phyloP scores from a whole-genome alignment of 345 rosid genomes.

The Lumnitzera racemosa region DNA sequence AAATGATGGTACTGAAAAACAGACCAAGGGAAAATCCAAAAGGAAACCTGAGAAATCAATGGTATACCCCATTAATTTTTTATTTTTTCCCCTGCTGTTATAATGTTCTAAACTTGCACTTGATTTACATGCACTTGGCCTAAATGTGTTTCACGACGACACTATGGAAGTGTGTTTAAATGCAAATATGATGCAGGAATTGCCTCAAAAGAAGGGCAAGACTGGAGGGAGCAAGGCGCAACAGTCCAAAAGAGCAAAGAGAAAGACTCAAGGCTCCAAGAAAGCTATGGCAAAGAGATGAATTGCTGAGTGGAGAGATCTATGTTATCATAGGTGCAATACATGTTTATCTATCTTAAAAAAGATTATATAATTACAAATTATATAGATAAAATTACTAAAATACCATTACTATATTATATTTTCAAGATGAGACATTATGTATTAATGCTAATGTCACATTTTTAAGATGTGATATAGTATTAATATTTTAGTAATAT shows the following conservation, averaged over 20 bases:
- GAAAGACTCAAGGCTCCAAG: conserved; percentile 40
- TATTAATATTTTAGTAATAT: too few relatives aligned
- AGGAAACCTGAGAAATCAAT: conserved; percentile 49
- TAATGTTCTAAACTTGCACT: not conserved
- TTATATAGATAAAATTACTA: too few relatives aligned
- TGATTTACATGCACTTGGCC: not conserved
- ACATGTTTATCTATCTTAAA: too few relatives aligned
- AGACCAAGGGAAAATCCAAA: conserved; percentile 39
- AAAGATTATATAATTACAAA: too few relatives aligned
- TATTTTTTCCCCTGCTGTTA: not conserved
- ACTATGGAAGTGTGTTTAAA: not conserved
- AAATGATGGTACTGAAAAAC: conserved; percentile 43
- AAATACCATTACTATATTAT: too few relatives aligned
- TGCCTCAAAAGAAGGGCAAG: conserved; percentile 48
- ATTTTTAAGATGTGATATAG: too few relatives aligned
- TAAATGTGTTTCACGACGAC: not conserved
- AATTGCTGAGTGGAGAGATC: not conserved
- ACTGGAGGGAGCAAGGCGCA: conserved; percentile 48
- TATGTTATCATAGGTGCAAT: too few relatives aligned
- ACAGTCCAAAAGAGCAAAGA: conserved; percentile 49
- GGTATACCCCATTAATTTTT: conserved; percentile 33
- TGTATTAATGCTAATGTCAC: too few relatives aligned
- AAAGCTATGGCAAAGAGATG: conserved; percentile 35
- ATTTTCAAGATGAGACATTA: too few relatives aligned
- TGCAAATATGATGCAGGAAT: conserved; percentile 35